Evolutionary conservation across 2,329 filamentous ascomycete genomes (phyloP).

Genomic region (Colletotrichum gloeosporioides): DNA sequence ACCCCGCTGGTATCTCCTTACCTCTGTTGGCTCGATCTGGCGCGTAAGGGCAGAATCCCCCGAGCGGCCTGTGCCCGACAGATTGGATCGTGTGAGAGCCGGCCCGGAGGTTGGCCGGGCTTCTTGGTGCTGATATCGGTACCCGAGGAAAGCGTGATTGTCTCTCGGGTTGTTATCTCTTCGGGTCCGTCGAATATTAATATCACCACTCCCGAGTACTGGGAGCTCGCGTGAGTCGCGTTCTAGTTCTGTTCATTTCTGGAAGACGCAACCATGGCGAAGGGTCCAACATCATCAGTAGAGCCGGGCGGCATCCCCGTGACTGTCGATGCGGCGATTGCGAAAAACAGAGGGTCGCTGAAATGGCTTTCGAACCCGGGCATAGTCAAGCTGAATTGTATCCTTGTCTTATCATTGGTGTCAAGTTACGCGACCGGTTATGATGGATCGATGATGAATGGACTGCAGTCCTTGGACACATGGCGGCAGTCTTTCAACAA

Average conservation of each 20-base stretch:
- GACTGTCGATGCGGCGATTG: slow-evolving; percentile 12
- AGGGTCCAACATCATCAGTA: neutral
- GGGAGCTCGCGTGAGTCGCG: neutral
- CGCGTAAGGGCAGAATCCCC: neutral
- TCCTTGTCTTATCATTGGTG: slow-evolving; percentile 4
- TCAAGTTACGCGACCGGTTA: slow-evolving; percentile 24
- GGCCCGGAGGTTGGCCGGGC: slow-evolving; percentile 11
- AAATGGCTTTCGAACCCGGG: slow-evolving; percentile 11
- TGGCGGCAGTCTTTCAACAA: slow-evolving; percentile 42
- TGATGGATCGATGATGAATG: slow-evolving; percentile 46
- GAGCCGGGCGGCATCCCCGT: slow-evolving; percentile 10
- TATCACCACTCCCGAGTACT: neutral
- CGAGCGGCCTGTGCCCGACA: neutral
- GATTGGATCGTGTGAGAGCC: neutral
- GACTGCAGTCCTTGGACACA: slow-evolving; percentile 38
- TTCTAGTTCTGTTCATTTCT: neutral
- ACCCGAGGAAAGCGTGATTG: neutral
- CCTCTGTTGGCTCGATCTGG: neutral
- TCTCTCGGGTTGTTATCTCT: neutral
- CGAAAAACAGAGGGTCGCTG: neutral
- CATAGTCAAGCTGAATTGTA: slow-evolving; percentile 7
- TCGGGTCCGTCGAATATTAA: neutral
- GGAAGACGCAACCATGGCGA: neutral
- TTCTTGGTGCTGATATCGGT: neutral
- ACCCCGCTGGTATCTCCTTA: neutral